Percentiles rank a stretch among this genome's conserved stretches.
These are phyloP conservation scores for Vitis labrusca DNA, from an alignment of 164 flowering plant species.

Conservation along the genomic window DNA sequence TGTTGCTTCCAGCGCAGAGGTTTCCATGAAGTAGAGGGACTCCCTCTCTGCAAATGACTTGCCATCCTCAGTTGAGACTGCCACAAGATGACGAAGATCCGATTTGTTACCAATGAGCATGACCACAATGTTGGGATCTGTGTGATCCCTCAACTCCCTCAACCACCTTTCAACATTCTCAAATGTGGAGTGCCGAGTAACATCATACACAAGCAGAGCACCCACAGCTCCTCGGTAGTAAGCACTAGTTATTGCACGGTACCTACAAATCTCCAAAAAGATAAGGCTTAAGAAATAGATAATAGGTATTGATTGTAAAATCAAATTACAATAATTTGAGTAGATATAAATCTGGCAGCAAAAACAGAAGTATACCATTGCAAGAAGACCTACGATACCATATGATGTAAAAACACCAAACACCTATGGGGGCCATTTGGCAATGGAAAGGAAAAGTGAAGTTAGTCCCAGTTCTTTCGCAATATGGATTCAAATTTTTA, in stretches of 20 bases:
- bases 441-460: too few species aligned
- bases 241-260: constrained; percentile 86
- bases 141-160: constrained; percentile 74
- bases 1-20: constrained; percentile 77
- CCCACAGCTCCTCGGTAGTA: constrained; percentile 84
- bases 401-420: too few species aligned
- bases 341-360: too few species aligned
- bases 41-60: constrained; percentile 73
- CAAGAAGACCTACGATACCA: too few species aligned
- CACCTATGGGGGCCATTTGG: too few species aligned
- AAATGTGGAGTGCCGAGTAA: constrained; percentile 72
- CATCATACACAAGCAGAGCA: constrained; percentile 73
- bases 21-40: constrained; percentile 85
- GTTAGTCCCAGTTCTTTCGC: too few species aligned
- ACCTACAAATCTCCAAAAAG: constrained; percentile 32
- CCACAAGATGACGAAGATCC: constrained; percentile 77
- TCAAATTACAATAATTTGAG: neutral
- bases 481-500: too few species aligned
- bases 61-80: constrained; percentile 72
- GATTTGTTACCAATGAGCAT: constrained; percentile 83
- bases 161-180: constrained; percentile 81
- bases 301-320: neutral
- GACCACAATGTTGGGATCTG: constrained; percentile 79
- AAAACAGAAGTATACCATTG: too few species aligned
- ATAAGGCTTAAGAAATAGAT: neutral